Conservation (phyloP, 140 eudicot species). For the Ambrosia hybrid region DNA sequence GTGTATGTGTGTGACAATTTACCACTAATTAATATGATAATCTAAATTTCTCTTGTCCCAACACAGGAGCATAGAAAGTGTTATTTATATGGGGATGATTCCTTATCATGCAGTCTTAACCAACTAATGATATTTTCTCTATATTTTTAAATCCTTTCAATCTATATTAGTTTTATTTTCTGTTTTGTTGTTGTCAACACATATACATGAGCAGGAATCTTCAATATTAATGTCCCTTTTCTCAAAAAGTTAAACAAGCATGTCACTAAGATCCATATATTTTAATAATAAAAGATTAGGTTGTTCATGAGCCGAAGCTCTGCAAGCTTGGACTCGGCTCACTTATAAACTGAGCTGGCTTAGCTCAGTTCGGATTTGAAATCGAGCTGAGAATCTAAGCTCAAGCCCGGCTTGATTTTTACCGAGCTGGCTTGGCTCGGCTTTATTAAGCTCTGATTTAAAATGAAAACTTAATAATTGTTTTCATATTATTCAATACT, state of each 20-base stretch:
- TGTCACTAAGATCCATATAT: neutral
- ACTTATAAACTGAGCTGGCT: too few relatives aligned
- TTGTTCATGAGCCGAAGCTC: too few relatives aligned
- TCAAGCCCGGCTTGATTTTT: too few relatives aligned
- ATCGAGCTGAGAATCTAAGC: too few relatives aligned
- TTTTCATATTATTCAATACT: too few relatives aligned
- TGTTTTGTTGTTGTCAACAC: conserved; percentile 22
- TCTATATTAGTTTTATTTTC: neutral
- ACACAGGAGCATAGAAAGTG: neutral
- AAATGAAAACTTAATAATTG: too few relatives aligned
- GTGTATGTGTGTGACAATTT: neutral
- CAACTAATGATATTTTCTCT: neutral
- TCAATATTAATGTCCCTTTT: conserved; percentile 1
- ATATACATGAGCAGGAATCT: conserved; percentile 20
- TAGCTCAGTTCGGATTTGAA: too few relatives aligned
- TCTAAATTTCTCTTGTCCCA: neutral
- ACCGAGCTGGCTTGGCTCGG: too few relatives aligned
- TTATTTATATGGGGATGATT: neutral
- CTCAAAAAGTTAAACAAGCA: conserved; percentile 2
- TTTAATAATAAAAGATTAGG: neutral
- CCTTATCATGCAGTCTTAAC: conserved; percentile 4
- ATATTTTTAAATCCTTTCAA: neutral
- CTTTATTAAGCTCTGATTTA: too few relatives aligned
- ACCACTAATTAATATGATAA: neutral
- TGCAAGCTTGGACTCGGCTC: too few relatives aligned